Base-by-base conservation (phyloP, 192 early-diverging fungal species). In the Mortierella alpina region DNA sequence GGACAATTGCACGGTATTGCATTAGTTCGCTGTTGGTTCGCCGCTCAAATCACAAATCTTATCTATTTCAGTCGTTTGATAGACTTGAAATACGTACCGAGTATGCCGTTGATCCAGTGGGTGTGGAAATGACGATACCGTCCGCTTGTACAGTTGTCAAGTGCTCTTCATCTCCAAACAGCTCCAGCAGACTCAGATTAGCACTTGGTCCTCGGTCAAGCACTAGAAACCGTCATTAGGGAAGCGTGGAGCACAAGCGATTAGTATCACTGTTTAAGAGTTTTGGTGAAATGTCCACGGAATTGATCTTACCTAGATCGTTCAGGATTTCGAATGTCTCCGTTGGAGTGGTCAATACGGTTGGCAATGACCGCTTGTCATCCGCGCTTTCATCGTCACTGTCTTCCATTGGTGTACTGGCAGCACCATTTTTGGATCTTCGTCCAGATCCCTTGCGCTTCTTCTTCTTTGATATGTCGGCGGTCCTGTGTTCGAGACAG, bases 81-180 rank as follows among this genome's bases (percentile, higher is more conserved):
- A 31, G 31, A 31, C 31, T 31, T 3, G 1, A 31, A 31, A 31
- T 31, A 64, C 59, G 58, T 85, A 95, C 84, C 54, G 93, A 94
- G 72, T 96, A 96, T 1, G 94, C 94, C 0, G 94, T 96, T 1
- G 92, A 93, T 58, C 98, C 98, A 0, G 98, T 99, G 7, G 97
- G 95, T 6, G 98, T 98, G 0, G 96, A 92, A 63, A 99, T 83
- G 39, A 95, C 94, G 73, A 99, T 85, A 2, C 98, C 98, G 78
- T 99, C 98, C 0, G 98, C 98, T 68, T 98, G 95, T 5, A 98
- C 95, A 0, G 96, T 97, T 5, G 98, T 98, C 42, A 99, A 82
- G 71, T 97, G 95, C 60, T 90, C 82, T 41, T 94, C 92, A 69
- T 97, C 94, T 14, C 92, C 96, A 87, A 93, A 95, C 17, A 95